These are phyloP conservation scores for Leishmania martiniquensis DNA, from an alignment of 208 protist species.

Conservation along the genomic window DNA sequence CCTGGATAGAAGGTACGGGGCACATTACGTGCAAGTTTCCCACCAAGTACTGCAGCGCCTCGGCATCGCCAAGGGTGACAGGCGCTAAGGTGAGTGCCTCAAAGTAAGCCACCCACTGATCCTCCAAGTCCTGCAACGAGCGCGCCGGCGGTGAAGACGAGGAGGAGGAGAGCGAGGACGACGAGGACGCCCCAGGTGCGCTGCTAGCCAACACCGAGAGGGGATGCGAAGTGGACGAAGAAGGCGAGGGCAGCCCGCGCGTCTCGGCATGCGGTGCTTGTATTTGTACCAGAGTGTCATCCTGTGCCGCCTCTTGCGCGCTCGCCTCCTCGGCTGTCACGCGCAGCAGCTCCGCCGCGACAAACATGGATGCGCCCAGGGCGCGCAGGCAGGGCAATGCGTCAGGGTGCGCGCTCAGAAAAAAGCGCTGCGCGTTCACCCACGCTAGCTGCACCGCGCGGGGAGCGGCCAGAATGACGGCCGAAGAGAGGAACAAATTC, in stretches of 20 bases:
- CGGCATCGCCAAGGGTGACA: slow-evolving; percentile 66
- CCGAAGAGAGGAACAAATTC: slow-evolving; percentile 75
- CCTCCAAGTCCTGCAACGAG: slow-evolving; percentile 39
- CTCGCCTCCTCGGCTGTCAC: slow-evolving; percentile 25
- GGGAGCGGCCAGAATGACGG: slow-evolving; percentile 63
- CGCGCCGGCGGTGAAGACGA: neutral
- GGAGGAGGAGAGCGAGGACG: neutral
- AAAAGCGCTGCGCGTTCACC: slow-evolving; percentile 51
- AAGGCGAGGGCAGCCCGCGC: neutral
- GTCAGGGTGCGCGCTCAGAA: slow-evolving; percentile 27
- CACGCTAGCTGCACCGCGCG: slow-evolving; percentile 54
- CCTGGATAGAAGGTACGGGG: slow-evolving; percentile 14
- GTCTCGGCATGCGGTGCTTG: neutral
- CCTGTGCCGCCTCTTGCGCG: neutral
- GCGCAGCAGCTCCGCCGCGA: slow-evolving; percentile 49
- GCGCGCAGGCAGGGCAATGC: slow-evolving; percentile 47
- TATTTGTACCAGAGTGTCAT: neutral
- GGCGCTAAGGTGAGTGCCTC: slow-evolving; percentile 59
- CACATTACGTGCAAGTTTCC: slow-evolving; percentile 43
- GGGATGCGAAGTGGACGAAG: neutral
- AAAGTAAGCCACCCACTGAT: slow-evolving; percentile 58
- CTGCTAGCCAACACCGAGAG: neutral
- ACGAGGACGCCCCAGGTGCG: neutral
- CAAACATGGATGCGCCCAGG: slow-evolving; percentile 62
- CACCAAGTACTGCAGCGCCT: slow-evolving; percentile 51